These are phyloP conservation scores for Euphorbia celastroides DNA, from an alignment of 441 rosid genomes.

Conservation along the genomic window DNA sequence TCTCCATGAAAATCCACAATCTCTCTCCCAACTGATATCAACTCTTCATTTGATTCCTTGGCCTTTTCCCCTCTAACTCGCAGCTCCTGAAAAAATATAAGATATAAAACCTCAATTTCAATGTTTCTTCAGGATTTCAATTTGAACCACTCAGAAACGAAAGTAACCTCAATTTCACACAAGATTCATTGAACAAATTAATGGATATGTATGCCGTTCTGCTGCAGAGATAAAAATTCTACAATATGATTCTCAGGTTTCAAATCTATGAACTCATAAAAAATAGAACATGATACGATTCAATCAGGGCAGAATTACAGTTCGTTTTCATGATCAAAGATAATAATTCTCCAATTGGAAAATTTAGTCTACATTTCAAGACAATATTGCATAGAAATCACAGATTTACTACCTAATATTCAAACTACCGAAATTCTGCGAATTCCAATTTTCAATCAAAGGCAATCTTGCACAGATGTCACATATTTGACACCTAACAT, in stretches of 20 bases:
- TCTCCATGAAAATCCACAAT: slow-evolving; percentile 88
- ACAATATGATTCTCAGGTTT: neutral
- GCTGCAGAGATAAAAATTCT: neutral
- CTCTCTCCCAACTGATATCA: slow-evolving; percentile 57
- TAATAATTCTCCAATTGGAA: neutral
- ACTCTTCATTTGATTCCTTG: slow-evolving; percentile 32
- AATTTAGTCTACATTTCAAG: neutral
- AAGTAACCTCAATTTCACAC: neutral
- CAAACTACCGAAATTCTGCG: no score
- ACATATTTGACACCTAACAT: neutral
- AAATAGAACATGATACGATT: neutral
- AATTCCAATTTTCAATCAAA: neutral
- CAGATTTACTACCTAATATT: no score
- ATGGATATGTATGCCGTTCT: neutral
- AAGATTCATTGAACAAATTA: no score
- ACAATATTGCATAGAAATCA: no score
- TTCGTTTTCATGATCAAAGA: neutral
- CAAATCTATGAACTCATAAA: neutral
- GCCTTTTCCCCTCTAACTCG: slow-evolving; percentile 57
- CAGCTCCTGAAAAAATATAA: slow-evolving; percentile 45
- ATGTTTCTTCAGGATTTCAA: neutral
- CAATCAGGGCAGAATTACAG: neutral
- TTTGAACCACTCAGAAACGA: neutral
- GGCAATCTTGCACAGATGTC: neutral
- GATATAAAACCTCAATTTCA: neutral